A percentile compares a stretch with the other conserved stretches of the same genome.
phyloP scores from a whole-genome alignment of 495 filamentous ascomycete genomes.

The Alectoria sarmentosa region DNA sequence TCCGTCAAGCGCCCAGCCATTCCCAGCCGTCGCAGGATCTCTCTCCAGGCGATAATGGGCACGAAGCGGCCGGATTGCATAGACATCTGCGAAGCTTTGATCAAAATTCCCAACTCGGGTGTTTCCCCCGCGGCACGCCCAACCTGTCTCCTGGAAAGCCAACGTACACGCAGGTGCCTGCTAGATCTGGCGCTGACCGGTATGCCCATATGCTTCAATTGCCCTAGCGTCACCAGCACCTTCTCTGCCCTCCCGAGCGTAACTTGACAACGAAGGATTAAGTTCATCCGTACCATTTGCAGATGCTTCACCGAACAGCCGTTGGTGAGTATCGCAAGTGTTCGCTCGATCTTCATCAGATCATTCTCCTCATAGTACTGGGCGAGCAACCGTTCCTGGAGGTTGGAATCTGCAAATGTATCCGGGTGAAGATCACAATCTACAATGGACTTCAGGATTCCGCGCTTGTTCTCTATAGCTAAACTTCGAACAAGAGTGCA shows the following conservation, averaged over 20 bases:
- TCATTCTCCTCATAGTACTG: conserved; percentile 45
- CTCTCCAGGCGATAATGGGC: conserved; percentile 36
- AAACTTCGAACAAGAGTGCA: conserved; percentile 51
- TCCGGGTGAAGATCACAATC: conserved; percentile 70
- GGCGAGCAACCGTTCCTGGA: conserved; percentile 51
- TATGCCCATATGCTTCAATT: conserved; percentile 27
- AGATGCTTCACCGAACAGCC: conserved; percentile 22
- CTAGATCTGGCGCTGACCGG: conserved; percentile 21
- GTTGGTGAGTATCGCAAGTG: conserved; percentile 41
- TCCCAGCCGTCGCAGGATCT: conserved; percentile 43
- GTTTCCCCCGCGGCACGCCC: conserved; percentile 13
- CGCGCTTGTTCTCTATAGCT: conserved; percentile 45
- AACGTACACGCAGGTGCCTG: conserved; percentile 16
- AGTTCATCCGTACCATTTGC: conserved; percentile 33
- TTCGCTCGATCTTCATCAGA: conserved; percentile 46
- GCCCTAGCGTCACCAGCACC: conserved; percentile 23
- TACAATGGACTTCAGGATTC: conserved; percentile 53
- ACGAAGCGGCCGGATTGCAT: conserved; percentile 32
- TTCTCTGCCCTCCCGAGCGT: conserved; percentile 18
- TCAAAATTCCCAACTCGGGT: conserved; percentile 27
- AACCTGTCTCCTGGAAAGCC: conserved; percentile 22
- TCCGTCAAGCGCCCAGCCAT: conserved; percentile 39
- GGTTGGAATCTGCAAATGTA: conserved; percentile 52
- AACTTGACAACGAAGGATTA: conserved; percentile 34
- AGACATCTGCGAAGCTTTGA: conserved; percentile 31